These are phyloP conservation scores for Citrullus mucosospermus DNA, from an alignment of 306 rosid genomes.

Conservation along the genomic window DNA sequence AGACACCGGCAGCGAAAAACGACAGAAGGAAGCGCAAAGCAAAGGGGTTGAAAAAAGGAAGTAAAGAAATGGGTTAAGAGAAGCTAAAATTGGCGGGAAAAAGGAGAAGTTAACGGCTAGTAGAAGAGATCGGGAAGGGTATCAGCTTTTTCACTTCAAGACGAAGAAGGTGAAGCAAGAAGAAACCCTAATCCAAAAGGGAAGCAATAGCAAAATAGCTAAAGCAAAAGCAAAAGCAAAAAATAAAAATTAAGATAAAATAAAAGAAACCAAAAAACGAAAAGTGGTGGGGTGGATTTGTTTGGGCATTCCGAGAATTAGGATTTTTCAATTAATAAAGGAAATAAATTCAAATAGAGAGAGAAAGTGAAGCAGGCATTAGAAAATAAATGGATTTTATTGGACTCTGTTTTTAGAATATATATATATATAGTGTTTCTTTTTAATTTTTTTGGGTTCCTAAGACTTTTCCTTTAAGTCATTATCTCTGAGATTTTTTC, in stretches of 20 bases:
- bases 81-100: constrained; percentile 66
- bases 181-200: constrained; percentile 69
- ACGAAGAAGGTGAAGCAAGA: constrained; percentile 21
- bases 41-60: constrained; percentile 23
- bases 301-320: constrained; percentile 35
- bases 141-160: constrained; percentile 12
- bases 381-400: background rate
- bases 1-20: constrained; percentile 1
- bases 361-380: background rate
- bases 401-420: background rate
- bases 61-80: constrained; percentile 13
- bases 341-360: background rate
- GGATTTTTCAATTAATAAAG: constrained; percentile 12
- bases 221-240: background rate
- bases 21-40: constrained; percentile 66
- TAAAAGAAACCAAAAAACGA: constrained; percentile 2
- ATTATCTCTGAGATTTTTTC: background rate
- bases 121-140: constrained; percentile 25
- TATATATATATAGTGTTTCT: too few relatives aligned
- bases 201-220: constrained; percentile 2
- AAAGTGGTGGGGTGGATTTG: constrained; percentile 7
- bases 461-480: constrained; percentile 2
- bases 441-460: background rate
- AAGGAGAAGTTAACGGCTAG: constrained; percentile 30
- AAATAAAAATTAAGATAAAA: background rate